These are phyloP conservation scores for Liquidambar formosana DNA, from an alignment of 164 flowering plant genomes.

Conservation along the genomic window DNA sequence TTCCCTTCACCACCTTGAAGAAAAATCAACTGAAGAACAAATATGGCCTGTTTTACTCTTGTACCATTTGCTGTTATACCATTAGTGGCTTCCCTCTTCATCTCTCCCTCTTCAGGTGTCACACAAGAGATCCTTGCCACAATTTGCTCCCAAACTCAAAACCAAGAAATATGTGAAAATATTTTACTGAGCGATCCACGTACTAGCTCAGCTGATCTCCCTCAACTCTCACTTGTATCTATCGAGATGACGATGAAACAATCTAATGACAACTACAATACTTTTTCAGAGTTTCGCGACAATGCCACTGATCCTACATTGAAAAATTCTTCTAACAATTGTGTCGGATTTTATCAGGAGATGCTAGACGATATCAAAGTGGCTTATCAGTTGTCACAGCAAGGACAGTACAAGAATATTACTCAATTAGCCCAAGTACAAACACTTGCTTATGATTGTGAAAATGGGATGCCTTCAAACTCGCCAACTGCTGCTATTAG, in stretches of 20 bases:
- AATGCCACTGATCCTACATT: conserved; percentile 3
- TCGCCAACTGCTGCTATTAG: neutral
- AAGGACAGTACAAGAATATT: conserved; percentile 1
- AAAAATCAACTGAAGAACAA: too few species aligned
- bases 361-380: neutral
- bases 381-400: conserved; percentile 6
- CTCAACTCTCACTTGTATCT: conserved; percentile 8
- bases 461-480: neutral
- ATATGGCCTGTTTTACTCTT: too few species aligned
- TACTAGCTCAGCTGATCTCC: conserved; percentile 10
- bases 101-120: neutral
- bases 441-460: neutral
- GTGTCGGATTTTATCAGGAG: neutral
- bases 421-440: neutral
- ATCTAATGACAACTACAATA: neutral
- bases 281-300: neutral
- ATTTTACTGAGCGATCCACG: neutral
- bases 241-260: conserved; percentile 12
- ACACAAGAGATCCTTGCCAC: neutral
- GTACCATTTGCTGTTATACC: too few species aligned
- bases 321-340: neutral
- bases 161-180: conserved; percentile 4
- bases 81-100: neutral
- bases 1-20: too few species aligned
- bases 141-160: conserved; percentile 14